phyloP scores from a whole-genome alignment of 225 moss, liverwort and hornwort genomes.

The Polytrichum formosum region DNA sequence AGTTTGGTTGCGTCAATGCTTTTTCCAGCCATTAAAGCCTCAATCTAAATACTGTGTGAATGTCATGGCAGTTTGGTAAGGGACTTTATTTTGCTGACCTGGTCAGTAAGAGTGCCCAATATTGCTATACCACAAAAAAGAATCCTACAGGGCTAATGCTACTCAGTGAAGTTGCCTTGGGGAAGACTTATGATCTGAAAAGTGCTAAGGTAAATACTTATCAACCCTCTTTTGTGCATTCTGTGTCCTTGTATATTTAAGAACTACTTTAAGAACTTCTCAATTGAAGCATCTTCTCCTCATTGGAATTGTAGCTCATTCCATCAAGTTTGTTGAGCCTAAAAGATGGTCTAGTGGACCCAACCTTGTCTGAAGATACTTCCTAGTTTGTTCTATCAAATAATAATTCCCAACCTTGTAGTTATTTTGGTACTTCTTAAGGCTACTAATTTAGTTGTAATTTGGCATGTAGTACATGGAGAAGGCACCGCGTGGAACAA shows the following conservation, averaged over 20 bases:
- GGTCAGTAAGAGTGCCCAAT: slow-evolving; percentile 97
- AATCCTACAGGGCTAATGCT: slow-evolving; percentile 79
- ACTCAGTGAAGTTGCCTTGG: slow-evolving; percentile 91
- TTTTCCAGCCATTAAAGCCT: neutral
- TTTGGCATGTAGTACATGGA: slow-evolving; percentile 75
- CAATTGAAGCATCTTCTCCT: no score
- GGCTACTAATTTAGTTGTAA: no score
- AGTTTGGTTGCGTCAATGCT: no score
- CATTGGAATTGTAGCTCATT: no score
- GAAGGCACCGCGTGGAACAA: slow-evolving; percentile 58
- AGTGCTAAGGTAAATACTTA: slow-evolving; percentile 55
- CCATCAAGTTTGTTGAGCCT: no score
- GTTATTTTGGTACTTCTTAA: no score
- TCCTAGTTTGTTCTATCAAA: neutral
- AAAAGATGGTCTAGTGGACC: no score
- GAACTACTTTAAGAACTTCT: no score
- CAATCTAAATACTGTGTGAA: neutral
- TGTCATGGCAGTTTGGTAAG: slow-evolving; percentile 81
- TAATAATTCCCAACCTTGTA: no score
- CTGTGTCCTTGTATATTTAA: no score
- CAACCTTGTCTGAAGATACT: no score
- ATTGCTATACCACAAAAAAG: slow-evolving; percentile 73
- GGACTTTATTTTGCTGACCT: slow-evolving; percentile 97
- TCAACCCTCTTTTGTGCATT: no score
- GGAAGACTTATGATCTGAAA: slow-evolving; percentile 68